Conservation (phyloP, 768 basidiomycete species). For the Naganishia vaughanmartiniae region DNA sequence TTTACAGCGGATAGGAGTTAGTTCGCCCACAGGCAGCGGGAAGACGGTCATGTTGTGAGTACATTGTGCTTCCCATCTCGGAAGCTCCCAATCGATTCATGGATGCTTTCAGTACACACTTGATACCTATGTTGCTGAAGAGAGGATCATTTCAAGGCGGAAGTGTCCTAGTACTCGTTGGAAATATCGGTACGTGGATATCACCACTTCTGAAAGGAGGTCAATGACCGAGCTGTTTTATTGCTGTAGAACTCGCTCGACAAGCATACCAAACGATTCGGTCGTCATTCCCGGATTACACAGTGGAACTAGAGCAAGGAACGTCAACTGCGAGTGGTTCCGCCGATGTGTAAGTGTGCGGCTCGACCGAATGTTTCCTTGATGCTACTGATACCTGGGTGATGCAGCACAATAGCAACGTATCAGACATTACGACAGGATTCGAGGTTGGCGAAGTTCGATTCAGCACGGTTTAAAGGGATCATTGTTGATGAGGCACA, state of each 20-base stretch:
- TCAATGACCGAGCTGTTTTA: neutral
- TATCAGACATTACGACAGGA: conserved; percentile 66
- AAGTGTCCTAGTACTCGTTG: conserved; percentile 76
- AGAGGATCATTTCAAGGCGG: conserved; percentile 54
- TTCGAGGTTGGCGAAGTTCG: conserved; percentile 70
- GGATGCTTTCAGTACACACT: conserved; percentile 21
- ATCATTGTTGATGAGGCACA: conserved; percentile 91
- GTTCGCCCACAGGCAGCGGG: conserved; percentile 53
- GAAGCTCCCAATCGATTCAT: neutral
- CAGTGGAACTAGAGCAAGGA: conserved; percentile 90
- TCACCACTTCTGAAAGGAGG: neutral
- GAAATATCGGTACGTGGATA: conserved; percentile 57
- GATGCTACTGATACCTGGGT: neutral
- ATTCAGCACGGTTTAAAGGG: conserved; percentile 65
- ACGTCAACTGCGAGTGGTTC: conserved; percentile 67
- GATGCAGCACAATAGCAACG: conserved; percentile 46
- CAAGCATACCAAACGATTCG: conserved; percentile 76
- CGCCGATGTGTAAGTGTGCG: conserved; percentile 72
- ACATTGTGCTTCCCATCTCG: no score
- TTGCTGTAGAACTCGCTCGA: conserved; percentile 65
- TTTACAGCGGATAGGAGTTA: conserved; percentile 56
- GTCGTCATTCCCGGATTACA: conserved; percentile 67
- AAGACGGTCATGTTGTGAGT: conserved; percentile 81
- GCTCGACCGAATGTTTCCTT: neutral
- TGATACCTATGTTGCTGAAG: conserved; percentile 23